phyloP scores from a whole-genome alignment of 1,284 basidiomycete species.

The Porogramme epimiltina region DNA sequence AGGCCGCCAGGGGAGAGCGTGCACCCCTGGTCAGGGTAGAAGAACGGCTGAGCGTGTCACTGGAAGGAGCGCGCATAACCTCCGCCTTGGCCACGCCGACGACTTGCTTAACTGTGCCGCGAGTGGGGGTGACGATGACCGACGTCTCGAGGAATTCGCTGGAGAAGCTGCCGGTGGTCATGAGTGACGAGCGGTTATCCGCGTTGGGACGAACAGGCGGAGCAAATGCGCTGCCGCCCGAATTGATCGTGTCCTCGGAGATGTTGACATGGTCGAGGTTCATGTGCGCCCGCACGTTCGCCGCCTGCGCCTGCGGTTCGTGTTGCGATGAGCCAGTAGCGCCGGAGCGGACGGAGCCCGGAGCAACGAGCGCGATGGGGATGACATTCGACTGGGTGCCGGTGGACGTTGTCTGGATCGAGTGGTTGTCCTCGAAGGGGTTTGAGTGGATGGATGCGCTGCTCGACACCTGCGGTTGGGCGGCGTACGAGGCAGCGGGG shows the following conservation, averaged over 20 bases:
- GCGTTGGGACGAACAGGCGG: conserved; percentile 54
- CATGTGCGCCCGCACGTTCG: conserved; percentile 9
- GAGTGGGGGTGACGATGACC: conserved; percentile 73
- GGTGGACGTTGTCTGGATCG: conserved; percentile 73
- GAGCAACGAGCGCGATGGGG: conserved; percentile 78
- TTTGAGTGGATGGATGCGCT: conserved; percentile 47
- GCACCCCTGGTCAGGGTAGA: conserved; percentile 37
- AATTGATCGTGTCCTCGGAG: conserved; percentile 52
- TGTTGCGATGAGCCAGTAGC: conserved; percentile 34
- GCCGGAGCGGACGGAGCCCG: conserved; percentile 43
- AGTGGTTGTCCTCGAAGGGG: conserved; percentile 76
- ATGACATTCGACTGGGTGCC: conserved; percentile 82
- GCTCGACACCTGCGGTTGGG: conserved; percentile 27
- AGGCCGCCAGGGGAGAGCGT: conserved; percentile 68
- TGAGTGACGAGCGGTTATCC: conserved; percentile 63
- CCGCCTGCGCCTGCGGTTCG: conserved; percentile 24
- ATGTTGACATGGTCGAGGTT: conserved; percentile 56
- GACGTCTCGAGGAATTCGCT: conserved; percentile 81
- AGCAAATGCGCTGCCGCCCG: conserved; percentile 40
- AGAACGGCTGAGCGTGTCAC: conserved; percentile 30
- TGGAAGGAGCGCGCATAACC: conserved; percentile 64
- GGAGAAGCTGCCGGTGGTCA: conserved; percentile 72
- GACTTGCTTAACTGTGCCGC: conserved; percentile 68
- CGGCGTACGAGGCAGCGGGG: conserved; percentile 40
- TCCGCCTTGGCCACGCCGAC: conserved; percentile 77